Evolutionary conservation across 2,329 filamentous ascomycete genomes (phyloP).

Genomic region (Colletotrichum theobromicola): DNA sequence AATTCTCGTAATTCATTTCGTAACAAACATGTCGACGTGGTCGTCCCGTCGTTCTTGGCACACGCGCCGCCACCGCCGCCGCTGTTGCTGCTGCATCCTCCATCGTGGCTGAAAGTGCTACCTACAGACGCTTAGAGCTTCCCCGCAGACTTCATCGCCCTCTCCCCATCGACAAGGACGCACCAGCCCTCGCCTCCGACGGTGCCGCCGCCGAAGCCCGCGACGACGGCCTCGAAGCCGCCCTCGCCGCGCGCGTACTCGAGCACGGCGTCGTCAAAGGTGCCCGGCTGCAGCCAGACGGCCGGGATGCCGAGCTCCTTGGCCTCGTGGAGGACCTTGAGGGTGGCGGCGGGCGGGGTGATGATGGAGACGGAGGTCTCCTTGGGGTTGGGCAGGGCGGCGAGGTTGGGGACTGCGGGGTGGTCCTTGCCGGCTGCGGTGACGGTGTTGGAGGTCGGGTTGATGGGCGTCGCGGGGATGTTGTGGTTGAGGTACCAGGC

Average conservation of each 20-base stretch:
- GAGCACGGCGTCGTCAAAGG: conserved; percentile 78
- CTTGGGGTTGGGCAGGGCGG: conserved; percentile 67
- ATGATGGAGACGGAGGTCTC: conserved; percentile 84
- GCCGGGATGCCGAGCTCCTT: conserved; percentile 73
- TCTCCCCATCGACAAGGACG: conserved; percentile 83
- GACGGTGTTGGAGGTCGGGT: conserved; percentile 73
- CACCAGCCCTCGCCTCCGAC: conserved; percentile 81
- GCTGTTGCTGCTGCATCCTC: background rate
- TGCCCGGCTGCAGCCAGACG: conserved; percentile 92
- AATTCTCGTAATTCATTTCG: background rate
- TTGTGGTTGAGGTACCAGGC: conserved; percentile 83
- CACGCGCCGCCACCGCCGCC: background rate
- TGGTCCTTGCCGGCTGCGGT: conserved; percentile 55
- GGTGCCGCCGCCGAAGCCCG: conserved; percentile 60
- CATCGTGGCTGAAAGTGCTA: too few species aligned
- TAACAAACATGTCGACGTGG: background rate
- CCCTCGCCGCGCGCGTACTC: conserved; percentile 66
- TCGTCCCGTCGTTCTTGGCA: background rate
- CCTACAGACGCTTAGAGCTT: conserved; percentile 55
- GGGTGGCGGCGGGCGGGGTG: conserved; percentile 81
- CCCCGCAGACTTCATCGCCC: conserved; percentile 60
- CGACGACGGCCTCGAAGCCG: conserved; percentile 73
- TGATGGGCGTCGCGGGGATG: conserved; percentile 82
- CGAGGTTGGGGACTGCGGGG: conserved; percentile 68
- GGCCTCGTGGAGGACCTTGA: conserved; percentile 77